A percentile compares a stretch with the other conserved stretches of the same genome.
Conservation (phyloP, 257 asterid species). For the Jaltomata sinuosa region DNA sequence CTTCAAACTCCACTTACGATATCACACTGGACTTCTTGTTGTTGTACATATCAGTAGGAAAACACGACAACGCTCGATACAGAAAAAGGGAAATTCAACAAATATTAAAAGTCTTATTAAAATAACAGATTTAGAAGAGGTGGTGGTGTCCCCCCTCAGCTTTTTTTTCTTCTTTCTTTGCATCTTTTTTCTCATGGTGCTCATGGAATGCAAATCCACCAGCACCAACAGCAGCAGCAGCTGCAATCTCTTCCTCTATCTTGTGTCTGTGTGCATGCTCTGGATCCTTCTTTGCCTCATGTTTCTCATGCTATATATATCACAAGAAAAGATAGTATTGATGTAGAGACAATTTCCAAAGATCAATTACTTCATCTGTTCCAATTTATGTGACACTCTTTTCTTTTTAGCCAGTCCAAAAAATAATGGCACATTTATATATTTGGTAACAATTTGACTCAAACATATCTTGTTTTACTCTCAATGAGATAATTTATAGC, state of each 20-base stretch:
- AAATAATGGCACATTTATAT: too few species aligned
- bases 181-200: constrained; percentile 60
- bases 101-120: neutral
- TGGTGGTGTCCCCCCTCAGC: constrained; percentile 4
- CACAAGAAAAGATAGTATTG: too few species aligned
- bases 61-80: neutral
- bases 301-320: constrained; percentile 48
- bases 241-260: constrained; percentile 56
- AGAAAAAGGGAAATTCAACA: neutral
- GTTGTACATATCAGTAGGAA: neutral
- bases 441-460: too few species aligned
- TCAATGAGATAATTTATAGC: too few species aligned
- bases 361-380: neutral
- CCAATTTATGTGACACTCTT: too few species aligned
- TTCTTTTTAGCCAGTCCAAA: too few species aligned
- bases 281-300: constrained; percentile 56
- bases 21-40: neutral
- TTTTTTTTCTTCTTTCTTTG: constrained; percentile 3
- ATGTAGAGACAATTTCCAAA: neutral
- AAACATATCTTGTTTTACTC: too few species aligned
- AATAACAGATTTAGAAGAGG: neutral
- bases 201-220: constrained; percentile 70
- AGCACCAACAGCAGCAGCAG: constrained; percentile 40
- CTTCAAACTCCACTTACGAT: neutral
- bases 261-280: constrained; percentile 58